Percentiles rank a stretch among this genome's conserved stretches.
Evolutionary conservation across 768 basidiomycete species (phyloP).

Genomic region (Mycena haematopus): DNA sequence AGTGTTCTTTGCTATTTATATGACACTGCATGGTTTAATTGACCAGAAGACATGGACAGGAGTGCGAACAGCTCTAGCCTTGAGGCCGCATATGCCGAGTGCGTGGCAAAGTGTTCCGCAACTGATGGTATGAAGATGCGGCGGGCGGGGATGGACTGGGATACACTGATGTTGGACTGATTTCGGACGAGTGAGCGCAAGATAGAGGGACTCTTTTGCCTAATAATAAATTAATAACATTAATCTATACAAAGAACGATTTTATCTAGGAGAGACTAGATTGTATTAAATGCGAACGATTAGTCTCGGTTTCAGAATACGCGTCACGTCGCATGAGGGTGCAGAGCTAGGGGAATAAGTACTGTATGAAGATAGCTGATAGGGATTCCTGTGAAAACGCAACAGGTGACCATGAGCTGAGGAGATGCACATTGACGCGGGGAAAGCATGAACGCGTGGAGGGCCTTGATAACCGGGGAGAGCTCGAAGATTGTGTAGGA

Average conservation of each 20-base stretch:
- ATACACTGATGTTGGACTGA: too few relatives aligned
- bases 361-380: background rate
- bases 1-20: background rate
- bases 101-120: background rate
- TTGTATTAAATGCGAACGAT: too few relatives aligned
- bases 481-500: conserved; percentile 3
- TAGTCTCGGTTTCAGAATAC: too few relatives aligned
- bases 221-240: too few relatives aligned
- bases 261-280: too few relatives aligned
- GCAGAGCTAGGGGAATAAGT: background rate
- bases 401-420: conserved; percentile 16
- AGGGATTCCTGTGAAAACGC: conserved; percentile 12
- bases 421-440: conserved; percentile 20
- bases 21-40: too few relatives aligned
- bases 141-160: background rate
- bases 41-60: background rate
- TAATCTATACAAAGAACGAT: too few relatives aligned
- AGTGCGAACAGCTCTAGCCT: background rate
- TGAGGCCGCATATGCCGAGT: background rate
- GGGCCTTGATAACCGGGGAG: conserved; percentile 2
- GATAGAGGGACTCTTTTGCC: background rate
- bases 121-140: background rate
- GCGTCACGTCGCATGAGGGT: too few relatives aligned
- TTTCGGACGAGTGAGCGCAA: background rate
- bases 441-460: conserved; percentile 13